Conservation (phyloP, 2,329 filamentous ascomycete species). For the Botrytis pseudocinerea region DNA sequence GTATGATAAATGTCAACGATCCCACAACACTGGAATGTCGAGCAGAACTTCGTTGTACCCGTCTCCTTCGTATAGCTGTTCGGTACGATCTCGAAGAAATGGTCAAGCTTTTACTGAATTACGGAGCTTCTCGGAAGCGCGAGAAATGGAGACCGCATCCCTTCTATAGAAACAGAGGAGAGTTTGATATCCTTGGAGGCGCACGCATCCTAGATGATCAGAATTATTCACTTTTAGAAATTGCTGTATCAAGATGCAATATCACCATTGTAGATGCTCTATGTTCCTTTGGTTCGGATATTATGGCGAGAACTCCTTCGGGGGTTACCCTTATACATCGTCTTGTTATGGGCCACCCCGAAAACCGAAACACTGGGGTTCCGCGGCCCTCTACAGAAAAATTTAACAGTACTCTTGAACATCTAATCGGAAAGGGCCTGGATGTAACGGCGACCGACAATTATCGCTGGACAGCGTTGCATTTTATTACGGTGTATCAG, state of each 20-base stretch:
- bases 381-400: too few species aligned
- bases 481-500: too few species aligned
- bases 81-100: rapidly evolving
- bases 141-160: too few species aligned
- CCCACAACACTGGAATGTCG: too few species aligned
- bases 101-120: background rate
- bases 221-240: too few species aligned
- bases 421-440: background rate
- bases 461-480: background rate
- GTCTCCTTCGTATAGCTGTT: background rate
- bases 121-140: background rate
- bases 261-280: background rate
- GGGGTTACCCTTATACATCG: background rate
- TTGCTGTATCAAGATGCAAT: background rate
- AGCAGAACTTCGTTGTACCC: too few species aligned
- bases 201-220: too few species aligned
- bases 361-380: too few species aligned
- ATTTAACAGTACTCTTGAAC: too few species aligned
- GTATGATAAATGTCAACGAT: background rate
- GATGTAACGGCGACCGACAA: background rate
- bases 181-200: too few species aligned
- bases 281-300: background rate
- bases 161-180: too few species aligned
- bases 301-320: background rate
- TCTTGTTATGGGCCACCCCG: too few species aligned